Evolutionary conservation across 164 flowering plant genomes (phyloP), one percentile per base, ranked within the genome.

Genomic region (Tinospora cordifolia): DNA sequence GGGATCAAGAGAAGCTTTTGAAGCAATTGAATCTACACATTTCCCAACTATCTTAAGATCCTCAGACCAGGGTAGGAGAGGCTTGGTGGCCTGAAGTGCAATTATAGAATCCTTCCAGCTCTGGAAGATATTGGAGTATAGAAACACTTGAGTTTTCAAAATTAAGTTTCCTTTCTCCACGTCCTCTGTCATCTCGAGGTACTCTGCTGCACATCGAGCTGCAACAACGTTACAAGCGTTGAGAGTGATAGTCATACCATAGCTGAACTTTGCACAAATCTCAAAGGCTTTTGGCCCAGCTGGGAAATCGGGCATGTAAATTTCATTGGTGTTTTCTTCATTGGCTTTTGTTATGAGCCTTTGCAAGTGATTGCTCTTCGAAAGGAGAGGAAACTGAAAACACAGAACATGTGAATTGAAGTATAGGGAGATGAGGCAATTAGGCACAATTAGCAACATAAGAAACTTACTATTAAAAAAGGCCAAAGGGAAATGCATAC

Each of bases 111-210:
- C 77, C 71, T 88, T 90, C 46, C 88, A 85, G 77, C 74, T 85
- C 79, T 86, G 85, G 83, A 87, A 87, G 30, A 87, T 86, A 30
- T 86, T 75, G 59, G 77, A 76, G 6, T 91, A 85, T 3, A 93
- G 82, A 75, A 88, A 91, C 39, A 84, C 90, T 76, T 87, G 94
- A 25, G 93, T 84, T 4, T 92, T 85, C 11, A 85, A 81, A 36
- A 77, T 80, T 64, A 93, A 91, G 76, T 87, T 91, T 60, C 85
- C 91, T 46, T 82, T 81, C 1, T 87, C 83, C 69, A 79, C 86
- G 19, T 85, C 90, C 65, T 93, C 97, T 9, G 87, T 84, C 98
- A 93, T 91, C 80, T 91, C 93, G 17, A 93, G 98, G 81, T 84
- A 90, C 64, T 90, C 90, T 15, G 97, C 81, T 30, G 80, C 84